Evolutionary conservation across 2,329 filamentous ascomycete genomes (phyloP), one percentile per base, ranked within the genome.

Genomic region (Corynespora cassiicola): DNA sequence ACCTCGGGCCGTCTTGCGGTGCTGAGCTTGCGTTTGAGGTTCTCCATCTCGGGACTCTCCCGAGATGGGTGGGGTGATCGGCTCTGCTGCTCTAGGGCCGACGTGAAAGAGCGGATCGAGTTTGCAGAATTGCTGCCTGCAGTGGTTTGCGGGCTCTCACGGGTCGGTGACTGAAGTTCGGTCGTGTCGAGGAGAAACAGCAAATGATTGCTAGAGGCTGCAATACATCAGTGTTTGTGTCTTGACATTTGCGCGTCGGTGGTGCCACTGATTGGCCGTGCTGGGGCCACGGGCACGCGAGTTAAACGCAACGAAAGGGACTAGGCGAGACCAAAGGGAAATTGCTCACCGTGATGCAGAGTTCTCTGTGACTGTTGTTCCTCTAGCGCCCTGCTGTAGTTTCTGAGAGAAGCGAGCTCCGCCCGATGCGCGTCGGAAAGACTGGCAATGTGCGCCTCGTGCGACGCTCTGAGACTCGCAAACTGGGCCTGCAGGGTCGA

Each of bases 301-400:
- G n/a, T n/a, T n/a, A n/a, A n/a, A n/a, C n/a, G n/a, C n/a, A n/a
- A 32, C 23, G 22, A 27, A 31, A 21, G 18, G 26, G 10, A 19
- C 28, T 34, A 18, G 22, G 20, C n/a, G 12, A 25, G 15, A 33
- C 31, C 17, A 41, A 40, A 24, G 9, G 26, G 23, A 22, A 35
- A 15, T 10, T 31, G 24, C 63, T 45, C 44, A 65, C 64, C 50
- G 45, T 65, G 59, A 30, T 64, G 59, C 22, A 64, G 51, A 20
- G 56, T 52, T 20, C 50, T 45, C 29, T 61, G 49, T 21, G 52
- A 50, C 26, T 61, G 43, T 36, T 63, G 63, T 18, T 63, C 56
- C 48, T 74, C 71, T 22, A 73, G 57, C 11, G 67, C 54, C 31
- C 52, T 53, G 24, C 68, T 58, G 45, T 74, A 69, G 15, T 66